Evolutionary conservation across 495 filamentous ascomycete genomes (phyloP), one percentile per base, ranked within the genome.

Genomic region (Penicillium simplicissimum): DNA sequence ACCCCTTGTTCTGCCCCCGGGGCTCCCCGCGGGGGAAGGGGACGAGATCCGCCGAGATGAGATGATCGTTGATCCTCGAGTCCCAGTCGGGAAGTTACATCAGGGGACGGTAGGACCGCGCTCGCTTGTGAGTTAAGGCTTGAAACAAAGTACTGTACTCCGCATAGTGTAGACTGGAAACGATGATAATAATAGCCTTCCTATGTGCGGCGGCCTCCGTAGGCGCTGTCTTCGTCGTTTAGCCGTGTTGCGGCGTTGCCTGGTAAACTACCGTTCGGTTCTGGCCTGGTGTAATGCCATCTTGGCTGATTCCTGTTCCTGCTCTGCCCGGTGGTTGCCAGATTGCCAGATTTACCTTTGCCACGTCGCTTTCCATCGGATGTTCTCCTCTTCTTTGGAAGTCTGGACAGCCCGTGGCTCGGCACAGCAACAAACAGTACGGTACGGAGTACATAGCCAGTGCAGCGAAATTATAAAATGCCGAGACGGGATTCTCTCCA

Each of bases 11-110:
- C 40, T 37, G 35, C 48, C 48, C 34, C 59, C 52, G 64, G 60
- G 60, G 60, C 52, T 68, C 62, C 62, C 66, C 66, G 66, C 66
- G 57, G 62, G 59, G 57, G 57, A 43, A 55, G 40, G 14, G 53
- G 42, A n/a, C 37, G 53, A 45, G 62, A 68, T 68, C 59, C 52
- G 36, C 49, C 56, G 42, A 45, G 42, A 15, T 15, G 14, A 15
- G 14, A 40, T 42, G n/a, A 42, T 19, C 40, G 63, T 66, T 60
- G 64, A 67, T 64, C 61, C 61, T 65, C 65, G 6, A 15, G 54
- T 61, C 55, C 48, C 55, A 49, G 23, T 61, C 57, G 60, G 65
- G 58, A 61, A 67, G 65, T 67, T 67, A 67, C 65, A 64, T 67
- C 55, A 43, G 49, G 31, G n/a, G n/a, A n/a, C 38, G 47, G 25